Conservation (phyloP, 2,329 filamentous ascomycete genomes). For the Fusarium pilosicola region DNA sequence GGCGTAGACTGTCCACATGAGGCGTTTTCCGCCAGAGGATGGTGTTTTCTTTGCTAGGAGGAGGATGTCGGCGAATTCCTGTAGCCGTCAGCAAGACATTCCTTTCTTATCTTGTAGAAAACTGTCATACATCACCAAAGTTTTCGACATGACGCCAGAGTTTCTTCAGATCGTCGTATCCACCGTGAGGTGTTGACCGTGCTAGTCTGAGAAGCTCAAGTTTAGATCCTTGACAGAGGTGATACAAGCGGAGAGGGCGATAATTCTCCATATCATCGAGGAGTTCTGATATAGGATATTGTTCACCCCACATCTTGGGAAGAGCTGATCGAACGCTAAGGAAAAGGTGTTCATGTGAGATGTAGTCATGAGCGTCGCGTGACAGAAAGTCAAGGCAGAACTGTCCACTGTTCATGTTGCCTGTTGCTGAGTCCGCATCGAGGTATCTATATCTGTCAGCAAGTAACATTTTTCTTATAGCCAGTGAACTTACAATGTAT, state of each 20-base stretch:
- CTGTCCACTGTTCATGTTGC: constrained; percentile 19
- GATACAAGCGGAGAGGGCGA: constrained; percentile 24
- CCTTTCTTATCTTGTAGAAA: accelerated
- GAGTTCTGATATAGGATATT: constrained; percentile 31
- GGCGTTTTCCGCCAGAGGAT: constrained; percentile 25
- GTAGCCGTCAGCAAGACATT: neutral
- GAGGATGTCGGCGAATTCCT: constrained; percentile 38
- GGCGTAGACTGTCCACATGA: constrained; percentile 40
- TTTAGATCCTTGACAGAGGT: constrained; percentile 36
- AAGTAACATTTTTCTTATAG: accelerated
- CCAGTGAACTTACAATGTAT: constrained; percentile 19
- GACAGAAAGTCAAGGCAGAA: constrained; percentile 36
- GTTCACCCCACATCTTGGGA: constrained; percentile 37
- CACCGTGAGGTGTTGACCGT: neutral
- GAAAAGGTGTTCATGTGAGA: constrained; percentile 37
- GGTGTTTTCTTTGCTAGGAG: constrained; percentile 3
- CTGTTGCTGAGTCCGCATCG: constrained; percentile 34
- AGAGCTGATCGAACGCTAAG: constrained; percentile 29
- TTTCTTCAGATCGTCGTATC: neutral
- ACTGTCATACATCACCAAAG: constrained; percentile 30
- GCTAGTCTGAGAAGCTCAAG: constrained; percentile 27
- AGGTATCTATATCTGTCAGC: constrained; percentile 17
- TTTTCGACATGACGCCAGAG: constrained; percentile 26
- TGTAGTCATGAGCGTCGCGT: constrained; percentile 33
- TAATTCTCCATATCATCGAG: constrained; percentile 39